Evolutionary conservation across 139 green algal species (phyloP), one percentile per base, ranked within the genome.

Genomic region (Coelastrella sp.): DNA sequence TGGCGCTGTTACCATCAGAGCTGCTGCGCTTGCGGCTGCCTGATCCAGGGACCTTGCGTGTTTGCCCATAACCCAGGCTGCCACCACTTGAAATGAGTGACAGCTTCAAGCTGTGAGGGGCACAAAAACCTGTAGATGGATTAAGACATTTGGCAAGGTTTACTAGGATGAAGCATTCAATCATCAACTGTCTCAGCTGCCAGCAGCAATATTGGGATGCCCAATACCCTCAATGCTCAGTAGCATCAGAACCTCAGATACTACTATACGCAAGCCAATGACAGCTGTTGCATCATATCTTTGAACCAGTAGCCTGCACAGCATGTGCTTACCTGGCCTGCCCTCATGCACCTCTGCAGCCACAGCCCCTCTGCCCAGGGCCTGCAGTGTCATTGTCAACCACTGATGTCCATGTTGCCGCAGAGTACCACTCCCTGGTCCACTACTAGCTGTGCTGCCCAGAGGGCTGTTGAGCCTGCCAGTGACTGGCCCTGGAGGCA

Each of bases 271-370:
- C 35, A 49, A 49, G 35, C 35, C 35, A 3, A 49, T 49, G 35
- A 49, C 35, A 49, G 35, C 35, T 3, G 35, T 1, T 49, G 35
- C 35, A 49, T 49, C 35, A 49, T 49, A 49, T 49, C 35, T 49
- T 49, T 49, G 35, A 49, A 3, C 35, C 35, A 49, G 35, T 49
- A 49, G 35, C 35, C 35, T 49, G 35, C 35, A 17, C 12, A 57
- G 60, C 65, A 66, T 24, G 60, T 17, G 15, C 87, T 15, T 20
- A 91, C 87, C 87, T 81, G 87, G 78, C 57, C 59, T 25, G 15
- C 87, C 87, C 75, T 91, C 87, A 24, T 91, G 87, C 49, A 79
- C 78, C 78, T 91, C 78, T 14, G 87, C 87, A n/a, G 78, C 61
- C 12, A 87, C 27, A 59, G 86, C 86, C 4, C 86, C 74, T 7